These are phyloP conservation scores for Pseudogymnoascus sp. DNA, from an alignment of 2,329 filamentous ascomycete species.

Conservation along the genomic window DNA sequence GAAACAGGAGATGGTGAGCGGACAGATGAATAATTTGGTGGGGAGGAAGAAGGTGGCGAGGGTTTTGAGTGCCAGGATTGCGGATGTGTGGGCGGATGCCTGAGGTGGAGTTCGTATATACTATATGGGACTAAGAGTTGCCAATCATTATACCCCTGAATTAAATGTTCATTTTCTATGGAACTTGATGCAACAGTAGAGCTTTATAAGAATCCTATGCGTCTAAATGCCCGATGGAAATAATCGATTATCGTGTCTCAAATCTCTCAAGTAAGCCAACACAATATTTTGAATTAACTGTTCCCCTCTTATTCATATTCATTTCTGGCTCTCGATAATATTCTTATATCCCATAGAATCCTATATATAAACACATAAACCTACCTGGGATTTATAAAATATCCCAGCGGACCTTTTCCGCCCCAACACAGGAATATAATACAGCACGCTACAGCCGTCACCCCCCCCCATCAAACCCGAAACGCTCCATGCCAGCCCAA, in stretches of 20 bases:
- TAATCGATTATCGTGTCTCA: neutral
- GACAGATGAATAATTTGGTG: constrained; percentile 49
- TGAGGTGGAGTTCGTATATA: constrained; percentile 22
- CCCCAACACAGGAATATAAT: no score
- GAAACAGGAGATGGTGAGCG: constrained; percentile 53
- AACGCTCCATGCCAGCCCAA: no score
- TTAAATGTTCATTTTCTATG: neutral
- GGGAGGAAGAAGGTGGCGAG: constrained; percentile 63
- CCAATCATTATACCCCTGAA: neutral
- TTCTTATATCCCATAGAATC: neutral
- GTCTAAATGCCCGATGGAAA: neutral
- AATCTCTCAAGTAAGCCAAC: neutral
- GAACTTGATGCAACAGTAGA: neutral
- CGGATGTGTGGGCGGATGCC: constrained; percentile 61
- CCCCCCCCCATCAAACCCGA: no score
- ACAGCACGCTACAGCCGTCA: no score
- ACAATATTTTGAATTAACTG: neutral
- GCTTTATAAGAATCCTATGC: neutral
- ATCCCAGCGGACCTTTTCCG: no score
- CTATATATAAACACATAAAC: no score
- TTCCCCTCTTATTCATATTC: neutral
- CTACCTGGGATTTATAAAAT: no score
- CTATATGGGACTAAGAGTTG: neutral
- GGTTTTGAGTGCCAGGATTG: constrained; percentile 59
- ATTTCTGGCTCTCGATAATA: neutral